Conservation (phyloP, 208 protist genomes). For the Ichthyophonus hoferi region DNA sequence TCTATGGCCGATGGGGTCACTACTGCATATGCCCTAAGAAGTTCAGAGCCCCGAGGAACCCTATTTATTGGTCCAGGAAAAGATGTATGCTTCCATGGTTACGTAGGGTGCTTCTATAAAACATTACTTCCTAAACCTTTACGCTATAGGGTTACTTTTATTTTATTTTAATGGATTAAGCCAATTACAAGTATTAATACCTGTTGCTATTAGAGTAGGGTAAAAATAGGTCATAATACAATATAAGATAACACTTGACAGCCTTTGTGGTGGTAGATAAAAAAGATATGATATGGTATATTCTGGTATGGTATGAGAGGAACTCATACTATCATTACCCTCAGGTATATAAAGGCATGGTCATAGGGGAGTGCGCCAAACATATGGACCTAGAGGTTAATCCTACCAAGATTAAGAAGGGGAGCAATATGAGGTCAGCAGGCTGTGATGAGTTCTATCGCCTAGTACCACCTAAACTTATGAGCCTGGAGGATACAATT, state of each 20-base stretch:
- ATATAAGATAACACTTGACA: not conserved
- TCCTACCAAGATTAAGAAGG: conserved; percentile 55
- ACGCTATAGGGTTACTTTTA: too few species aligned
- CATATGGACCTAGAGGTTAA: conserved; percentile 66
- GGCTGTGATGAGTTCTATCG: conserved; percentile 58
- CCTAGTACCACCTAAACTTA: conserved; percentile 46
- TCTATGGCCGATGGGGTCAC: conserved; percentile 56
- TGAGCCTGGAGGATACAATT: conserved; percentile 65
- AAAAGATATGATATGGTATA: too few species aligned
- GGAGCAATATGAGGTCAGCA: conserved; percentile 63
- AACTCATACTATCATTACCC: too few species aligned
- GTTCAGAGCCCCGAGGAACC: conserved; percentile 54
- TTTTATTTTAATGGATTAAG: too few species aligned
- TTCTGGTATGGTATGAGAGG: too few species aligned
- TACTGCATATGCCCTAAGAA: conserved; percentile 57
- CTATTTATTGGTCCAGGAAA: conserved; percentile 60
- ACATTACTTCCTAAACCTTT: too few species aligned
- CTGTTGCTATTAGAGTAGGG: too few species aligned
- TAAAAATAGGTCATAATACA: too few species aligned
- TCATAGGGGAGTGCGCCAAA: conserved; percentile 63
- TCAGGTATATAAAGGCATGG: conserved; percentile 53
- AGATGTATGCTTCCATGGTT: too few species aligned
- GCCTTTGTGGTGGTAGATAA: not conserved
- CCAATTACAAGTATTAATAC: too few species aligned
- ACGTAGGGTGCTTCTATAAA: too few species aligned